These are phyloP conservation scores for Pharus latifolius DNA, from an alignment of 176 grass and related monocot species.

Conservation along the genomic window DNA sequence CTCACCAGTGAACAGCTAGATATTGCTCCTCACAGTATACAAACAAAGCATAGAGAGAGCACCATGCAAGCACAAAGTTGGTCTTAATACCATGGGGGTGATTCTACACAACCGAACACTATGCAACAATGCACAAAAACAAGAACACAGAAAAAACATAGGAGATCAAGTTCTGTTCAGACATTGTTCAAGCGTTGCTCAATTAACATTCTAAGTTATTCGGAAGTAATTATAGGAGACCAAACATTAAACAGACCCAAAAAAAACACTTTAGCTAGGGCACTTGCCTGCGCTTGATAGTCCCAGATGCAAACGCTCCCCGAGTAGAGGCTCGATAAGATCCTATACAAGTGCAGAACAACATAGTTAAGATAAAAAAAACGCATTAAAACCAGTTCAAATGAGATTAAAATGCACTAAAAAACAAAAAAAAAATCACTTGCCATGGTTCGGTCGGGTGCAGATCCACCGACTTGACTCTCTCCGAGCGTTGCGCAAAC, in stretches of 20 bases:
- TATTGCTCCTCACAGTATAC: not conserved
- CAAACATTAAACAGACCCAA: not conserved
- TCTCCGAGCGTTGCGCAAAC: constrained; percentile 86
- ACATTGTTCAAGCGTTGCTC: not conserved
- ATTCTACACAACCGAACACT: not conserved
- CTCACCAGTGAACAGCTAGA: not conserved
- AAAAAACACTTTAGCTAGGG: not conserved
- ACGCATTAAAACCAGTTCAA: not conserved
- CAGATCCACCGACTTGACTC: constrained; percentile 97
- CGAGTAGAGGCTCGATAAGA: constrained; percentile 84
- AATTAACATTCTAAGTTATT: not conserved
- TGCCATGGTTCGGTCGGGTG: constrained; percentile 99
- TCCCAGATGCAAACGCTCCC: constrained; percentile 98
- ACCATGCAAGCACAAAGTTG: not conserved
- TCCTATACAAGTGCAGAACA: constrained; percentile 49
- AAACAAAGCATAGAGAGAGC: not conserved
- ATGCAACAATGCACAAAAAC: not conserved
- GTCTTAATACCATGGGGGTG: not conserved
- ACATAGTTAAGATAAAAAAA: constrained; percentile 1
- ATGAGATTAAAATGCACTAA: constrained; percentile 7
- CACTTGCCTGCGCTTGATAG: constrained; percentile 79
- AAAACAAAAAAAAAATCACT: not conserved
- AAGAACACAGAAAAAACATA: not conserved
- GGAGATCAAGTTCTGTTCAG: not conserved
- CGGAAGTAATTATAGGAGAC: no score